phyloP scores from a whole-genome alignment of 495 filamentous ascomycete species.

The Friedmanniomyces endolithicus region DNA sequence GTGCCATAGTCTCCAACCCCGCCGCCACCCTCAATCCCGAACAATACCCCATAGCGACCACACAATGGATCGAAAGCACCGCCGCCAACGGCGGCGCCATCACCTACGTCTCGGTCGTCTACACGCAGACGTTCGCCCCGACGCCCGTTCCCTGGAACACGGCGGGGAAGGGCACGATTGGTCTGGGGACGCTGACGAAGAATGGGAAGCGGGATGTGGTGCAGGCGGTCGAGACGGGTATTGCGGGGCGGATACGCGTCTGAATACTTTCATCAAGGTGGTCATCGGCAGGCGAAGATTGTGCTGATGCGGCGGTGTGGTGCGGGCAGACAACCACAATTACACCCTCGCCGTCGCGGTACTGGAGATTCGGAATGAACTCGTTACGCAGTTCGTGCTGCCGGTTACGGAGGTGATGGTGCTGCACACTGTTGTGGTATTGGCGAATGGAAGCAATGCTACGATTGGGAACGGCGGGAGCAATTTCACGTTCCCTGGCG shows the following conservation, averaged over 20 bases:
- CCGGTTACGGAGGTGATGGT: conserved; percentile 5
- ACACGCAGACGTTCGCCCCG: conserved; percentile 18
- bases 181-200: conserved; percentile 11
- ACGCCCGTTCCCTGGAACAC: conserved; percentile 12
- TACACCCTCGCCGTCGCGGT: not conserved
- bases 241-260: conserved; percentile 15
- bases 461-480: not conserved
- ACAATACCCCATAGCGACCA: conserved; percentile 9
- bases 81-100: not conserved
- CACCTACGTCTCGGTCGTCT: conserved; percentile 9
- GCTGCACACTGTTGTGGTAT: not conserved
- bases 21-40: not conserved
- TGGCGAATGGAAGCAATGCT: not conserved
- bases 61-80: conserved; percentile 10
- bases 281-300: too few relatives aligned
- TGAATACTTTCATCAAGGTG: not conserved
- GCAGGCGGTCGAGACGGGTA: conserved; percentile 8
- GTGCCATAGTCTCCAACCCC: not conserved
- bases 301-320: conserved; percentile 6
- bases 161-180: conserved; percentile 9
- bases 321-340: not conserved
- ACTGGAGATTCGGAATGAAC: not conserved
- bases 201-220: not conserved
- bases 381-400: conserved; percentile 7
- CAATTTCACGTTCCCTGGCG: not conserved